Evolutionary conservation across 1,284 basidiomycete species (phyloP), one percentile per base, ranked within the genome.

Genomic region (Ustilago esculenta): DNA sequence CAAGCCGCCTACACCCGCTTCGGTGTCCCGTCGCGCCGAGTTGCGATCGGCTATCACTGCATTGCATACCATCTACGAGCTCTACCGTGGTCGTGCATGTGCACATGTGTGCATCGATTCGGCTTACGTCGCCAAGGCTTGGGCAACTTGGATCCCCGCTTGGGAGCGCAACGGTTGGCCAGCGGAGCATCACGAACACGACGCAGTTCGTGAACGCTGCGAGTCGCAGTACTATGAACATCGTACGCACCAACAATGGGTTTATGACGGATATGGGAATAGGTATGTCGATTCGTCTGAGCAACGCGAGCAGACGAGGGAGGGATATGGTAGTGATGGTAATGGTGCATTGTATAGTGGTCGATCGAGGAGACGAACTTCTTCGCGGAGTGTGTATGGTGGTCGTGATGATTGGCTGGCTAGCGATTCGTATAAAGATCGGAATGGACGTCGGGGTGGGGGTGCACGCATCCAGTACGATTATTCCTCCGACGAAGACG

Each of bases 111-210:
- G 76, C 59, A 73, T 78, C 36, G 74, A 75, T 51, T 71, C 66
- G 23, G 67, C 74, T 2, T 78, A 78, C 56, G 72, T 76, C 14
- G 76, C 76, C 54, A 78, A 78, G 48, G 76, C 76, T 2, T 78
- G 76, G 76, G 74, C 72, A 11, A 63, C 66, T 8, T 78, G 76
- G 76, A 78, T 78, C 24, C 76, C 76, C 3, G 50, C 65, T 11
- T 78, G 76, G 76, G 76, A 78, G 48, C 42, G 48, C 45, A 44
- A 67, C 20, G 76, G 76, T 18, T 78, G 76, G 76, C 74, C 76
- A 1, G 74, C 72, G 24, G 70, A 70, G 53, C 61, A 69, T 35
- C 58, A 66, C 33, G 56, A 65, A 32, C n/a, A 21, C n/a, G 56
- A 56, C 9, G 51, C 49, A n/a, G 59, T 54, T 18, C 25, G 40